Conservation (phyloP, 352 stramenopile species). For the Pythium pyrilobum region DNA sequence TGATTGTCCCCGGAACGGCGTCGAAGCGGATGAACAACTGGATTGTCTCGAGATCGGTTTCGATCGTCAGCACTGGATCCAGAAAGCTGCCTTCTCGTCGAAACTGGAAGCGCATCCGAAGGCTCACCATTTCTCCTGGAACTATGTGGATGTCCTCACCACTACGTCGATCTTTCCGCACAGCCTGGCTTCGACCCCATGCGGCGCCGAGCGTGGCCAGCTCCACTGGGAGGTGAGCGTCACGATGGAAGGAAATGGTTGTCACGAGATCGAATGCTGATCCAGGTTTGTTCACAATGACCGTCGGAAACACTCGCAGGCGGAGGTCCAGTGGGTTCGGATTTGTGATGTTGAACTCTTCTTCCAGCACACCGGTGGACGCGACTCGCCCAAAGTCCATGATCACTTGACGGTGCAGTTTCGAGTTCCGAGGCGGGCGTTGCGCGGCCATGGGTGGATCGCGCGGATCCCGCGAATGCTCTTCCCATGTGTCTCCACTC, state of each 20-base stretch:
- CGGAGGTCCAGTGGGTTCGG: no score
- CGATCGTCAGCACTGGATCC: slow-evolving; percentile 4
- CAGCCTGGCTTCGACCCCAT: background rate
- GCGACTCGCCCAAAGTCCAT: no score
- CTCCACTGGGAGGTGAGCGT: background rate
- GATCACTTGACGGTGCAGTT: no score
- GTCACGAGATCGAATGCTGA: background rate
- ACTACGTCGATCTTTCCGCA: background rate
- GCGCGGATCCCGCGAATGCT: no score
- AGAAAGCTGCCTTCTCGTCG: background rate
- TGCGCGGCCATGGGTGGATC: no score
- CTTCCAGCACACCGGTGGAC: no score
- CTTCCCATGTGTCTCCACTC: no score
- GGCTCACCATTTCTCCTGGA: background rate
- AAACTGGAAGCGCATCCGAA: background rate
- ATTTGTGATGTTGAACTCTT: no score
- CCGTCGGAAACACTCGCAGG: no score
- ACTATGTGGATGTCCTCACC: background rate
- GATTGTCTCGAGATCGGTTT: slow-evolving; percentile 13
- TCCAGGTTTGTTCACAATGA: slow-evolving; percentile 3
- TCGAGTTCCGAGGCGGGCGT: no score
- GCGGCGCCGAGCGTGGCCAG: slow-evolving; percentile 1
- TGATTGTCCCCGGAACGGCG: background rate
- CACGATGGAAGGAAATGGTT: background rate
- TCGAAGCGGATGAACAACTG: slow-evolving; percentile 4